phyloP scores from a whole-genome alignment of 1,284 basidiomycete genomes.

The Heterobasidion annosum region DNA sequence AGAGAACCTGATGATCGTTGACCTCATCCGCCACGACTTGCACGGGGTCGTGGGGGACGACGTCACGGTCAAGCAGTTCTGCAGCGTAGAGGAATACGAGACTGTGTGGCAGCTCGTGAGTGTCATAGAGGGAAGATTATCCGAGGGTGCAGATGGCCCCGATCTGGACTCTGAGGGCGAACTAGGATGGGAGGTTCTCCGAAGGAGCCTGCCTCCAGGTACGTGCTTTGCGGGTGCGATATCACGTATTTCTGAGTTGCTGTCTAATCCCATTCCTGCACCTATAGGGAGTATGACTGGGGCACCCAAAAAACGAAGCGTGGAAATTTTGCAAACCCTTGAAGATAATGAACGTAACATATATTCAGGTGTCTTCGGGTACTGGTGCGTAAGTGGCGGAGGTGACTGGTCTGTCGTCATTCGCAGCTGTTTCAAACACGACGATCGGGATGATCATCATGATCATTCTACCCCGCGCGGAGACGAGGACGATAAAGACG shows the following conservation, averaged over 20 bases:
- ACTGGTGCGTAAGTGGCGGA: slow-evolving; percentile 83
- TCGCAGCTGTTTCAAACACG: slow-evolving; percentile 81
- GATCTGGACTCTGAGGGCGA: slow-evolving; percentile 29
- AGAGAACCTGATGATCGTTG: slow-evolving; percentile 98
- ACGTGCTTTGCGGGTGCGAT: slow-evolving; percentile 12
- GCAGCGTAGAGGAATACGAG: slow-evolving; percentile 86
- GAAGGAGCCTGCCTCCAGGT: slow-evolving; percentile 84
- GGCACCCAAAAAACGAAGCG: slow-evolving; percentile 90
- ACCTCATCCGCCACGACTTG: slow-evolving; percentile 91
- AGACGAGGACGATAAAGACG: slow-evolving; percentile 17
- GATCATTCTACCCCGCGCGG: neutral
- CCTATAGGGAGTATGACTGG: slow-evolving; percentile 90
- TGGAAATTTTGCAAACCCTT: slow-evolving; percentile 81
- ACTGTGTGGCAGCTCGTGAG: slow-evolving; percentile 97
- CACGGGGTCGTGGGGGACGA: slow-evolving; percentile 68
- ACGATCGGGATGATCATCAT: slow-evolving; percentile 21
- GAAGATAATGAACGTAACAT: slow-evolving; percentile 69
- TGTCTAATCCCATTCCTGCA: slow-evolving; percentile 1
- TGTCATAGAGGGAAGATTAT: slow-evolving; percentile 67
- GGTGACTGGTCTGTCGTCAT: slow-evolving; percentile 97
- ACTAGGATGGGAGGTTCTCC: slow-evolving; percentile 73
- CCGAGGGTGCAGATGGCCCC: slow-evolving; percentile 17
- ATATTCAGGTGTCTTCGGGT: slow-evolving; percentile 95
- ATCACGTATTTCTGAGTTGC: neutral
- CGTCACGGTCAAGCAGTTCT: slow-evolving; percentile 82